These are phyloP conservation scores for Pseudophaeomoniella oleicola DNA, from an alignment of 2,329 filamentous ascomycete species.

Conservation along the genomic window DNA sequence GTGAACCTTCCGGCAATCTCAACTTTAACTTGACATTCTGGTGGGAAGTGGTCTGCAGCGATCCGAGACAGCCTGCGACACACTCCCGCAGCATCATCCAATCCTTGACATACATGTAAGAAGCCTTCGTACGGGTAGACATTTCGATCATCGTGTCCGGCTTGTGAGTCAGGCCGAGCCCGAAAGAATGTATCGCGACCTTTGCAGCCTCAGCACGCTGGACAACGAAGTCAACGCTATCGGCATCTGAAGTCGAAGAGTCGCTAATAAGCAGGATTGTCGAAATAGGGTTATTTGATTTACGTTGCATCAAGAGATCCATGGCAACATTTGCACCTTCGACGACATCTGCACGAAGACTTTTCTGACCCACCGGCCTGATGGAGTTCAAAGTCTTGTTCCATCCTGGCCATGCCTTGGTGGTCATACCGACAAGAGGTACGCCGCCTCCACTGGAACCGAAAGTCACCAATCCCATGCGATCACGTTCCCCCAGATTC, in stretches of 20 bases:
- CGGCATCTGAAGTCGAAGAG: slow-evolving; percentile 82
- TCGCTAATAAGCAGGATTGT: slow-evolving; percentile 96
- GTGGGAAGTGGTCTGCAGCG: slow-evolving; percentile 88
- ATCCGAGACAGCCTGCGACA: slow-evolving; percentile 79
- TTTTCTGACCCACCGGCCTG: slow-evolving; percentile 90
- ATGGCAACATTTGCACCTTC: slow-evolving; percentile 96
- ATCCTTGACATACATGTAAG: slow-evolving; percentile 96
- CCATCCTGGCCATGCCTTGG: slow-evolving; percentile 89
- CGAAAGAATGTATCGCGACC: slow-evolving; percentile 93
- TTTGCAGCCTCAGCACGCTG: slow-evolving; percentile 94
- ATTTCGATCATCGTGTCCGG: slow-evolving; percentile 98
- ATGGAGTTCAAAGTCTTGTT: slow-evolving; percentile 72
- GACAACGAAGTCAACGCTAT: slow-evolving; percentile 95
- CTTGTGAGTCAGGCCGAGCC: slow-evolving; percentile 90
- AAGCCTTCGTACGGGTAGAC: slow-evolving; percentile 87
- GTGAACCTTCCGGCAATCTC: slow-evolving; percentile 85
- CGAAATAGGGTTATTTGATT: slow-evolving; percentile 86
- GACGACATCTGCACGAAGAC: slow-evolving; percentile 86
- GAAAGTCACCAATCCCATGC: slow-evolving; percentile 95
- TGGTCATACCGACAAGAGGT: slow-evolving; percentile 94
- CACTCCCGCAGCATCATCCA: slow-evolving; percentile 99
- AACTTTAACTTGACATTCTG: slow-evolving; percentile 96
- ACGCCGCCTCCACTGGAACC: slow-evolving; percentile 88
- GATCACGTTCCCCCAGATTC: slow-evolving; percentile 78
- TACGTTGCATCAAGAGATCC: slow-evolving; percentile 96